Base-by-base conservation (phyloP, 2,329 filamentous ascomycete genomes). In the Curvularia lunata region DNA sequence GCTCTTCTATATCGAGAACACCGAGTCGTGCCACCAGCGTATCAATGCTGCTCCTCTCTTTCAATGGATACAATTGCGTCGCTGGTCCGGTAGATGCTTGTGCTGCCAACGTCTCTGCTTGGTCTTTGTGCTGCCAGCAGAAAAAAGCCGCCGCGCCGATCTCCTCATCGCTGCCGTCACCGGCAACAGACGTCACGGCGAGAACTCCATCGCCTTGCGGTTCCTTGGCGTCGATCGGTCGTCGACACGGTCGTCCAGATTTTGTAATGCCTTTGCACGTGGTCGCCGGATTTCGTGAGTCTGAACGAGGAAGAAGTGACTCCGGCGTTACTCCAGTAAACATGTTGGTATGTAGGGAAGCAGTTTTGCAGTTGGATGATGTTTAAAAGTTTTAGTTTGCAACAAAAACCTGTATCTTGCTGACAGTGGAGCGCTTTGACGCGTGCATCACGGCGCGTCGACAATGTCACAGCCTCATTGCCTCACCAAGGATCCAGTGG, bases 41-140 rank as follows among this genome's bases (percentile, higher is more conserved):
- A 75, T 99, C 95, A 54, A 98, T 84, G 69, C 93, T 97, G 32
- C 87, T 89, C 50, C 91, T 83, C 56, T 85, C 82, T 66, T 88
- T 84, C 52, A 88, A 76, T 4, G 88, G 85, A 6, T 86, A 83
- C 4, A 84, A 80, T 18, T 80, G 74, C 27, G 79, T 79, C 41
- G 70, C 70, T 28, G 71, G 68, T 16, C 67, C 65, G 4, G 60
- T 55, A 6, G 59, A 57, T n/a, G 58, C 56, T 23, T 55, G 55
- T 13, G 63, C 57, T 72, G 54, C 68, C 13, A 79, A 56, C 12
- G 67, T 72, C 52, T 79, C 73, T 2, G 91, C 91, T 77, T 99
- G 95, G 56, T 95, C 91, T 74, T 91, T 93, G 80, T 99, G 95
- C 75, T 97, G 92, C 90, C 91, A 97, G 81, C 94, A 98, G 79